A percentile compares a stretch with the other conserved stretches of the same genome.
Evolutionary conservation across 2,329 filamentous ascomycete species (phyloP).

Genomic region (Cryphonectria naterciae): DNA sequence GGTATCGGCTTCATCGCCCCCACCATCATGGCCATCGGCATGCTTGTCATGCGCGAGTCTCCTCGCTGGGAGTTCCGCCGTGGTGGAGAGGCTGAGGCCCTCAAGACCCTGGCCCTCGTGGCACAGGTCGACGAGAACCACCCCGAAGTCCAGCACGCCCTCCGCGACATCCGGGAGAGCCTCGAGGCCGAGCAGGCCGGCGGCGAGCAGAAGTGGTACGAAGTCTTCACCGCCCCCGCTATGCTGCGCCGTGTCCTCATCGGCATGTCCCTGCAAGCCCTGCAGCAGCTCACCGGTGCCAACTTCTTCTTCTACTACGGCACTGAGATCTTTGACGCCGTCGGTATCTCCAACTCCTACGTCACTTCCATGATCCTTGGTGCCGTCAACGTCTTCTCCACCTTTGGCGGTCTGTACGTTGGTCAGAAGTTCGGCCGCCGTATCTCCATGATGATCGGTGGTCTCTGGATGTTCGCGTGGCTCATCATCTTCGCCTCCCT

Average conservation of each 20-base stretch:
- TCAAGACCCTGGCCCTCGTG: conserved; percentile 28
- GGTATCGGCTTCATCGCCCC: conserved; percentile 58
- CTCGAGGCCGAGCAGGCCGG: conserved; percentile 29
- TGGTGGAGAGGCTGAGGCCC: conserved; percentile 26
- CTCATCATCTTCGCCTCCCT: conserved; percentile 67
- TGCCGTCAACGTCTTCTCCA: conserved; percentile 69
- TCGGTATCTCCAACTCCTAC: conserved; percentile 68
- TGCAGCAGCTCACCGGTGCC: conserved; percentile 70
- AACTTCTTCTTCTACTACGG: conserved; percentile 61
- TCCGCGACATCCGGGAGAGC: conserved; percentile 29
- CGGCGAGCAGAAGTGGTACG: conserved; percentile 29
- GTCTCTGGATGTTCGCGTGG: conserved; percentile 69
- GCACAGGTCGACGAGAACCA: conserved; percentile 17
- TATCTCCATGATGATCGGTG: conserved; percentile 67
- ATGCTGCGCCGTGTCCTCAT: conserved; percentile 67
- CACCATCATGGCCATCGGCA: conserved; percentile 55
- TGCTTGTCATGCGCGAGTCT: conserved; percentile 59
- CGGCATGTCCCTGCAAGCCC: conserved; percentile 65
- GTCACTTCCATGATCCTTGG: conserved; percentile 70
- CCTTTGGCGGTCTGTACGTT: conserved; percentile 69
- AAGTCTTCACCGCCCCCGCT: conserved; percentile 47
- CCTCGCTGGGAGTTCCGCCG: conserved; percentile 50
- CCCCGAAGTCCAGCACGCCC: conserved; percentile 26
- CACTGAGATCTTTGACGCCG: conserved; percentile 68
- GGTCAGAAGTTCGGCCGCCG: conserved; percentile 72